Conservation (phyloP, 495 filamentous ascomycete genomes). For the Aspergillus cristatus region DNA sequence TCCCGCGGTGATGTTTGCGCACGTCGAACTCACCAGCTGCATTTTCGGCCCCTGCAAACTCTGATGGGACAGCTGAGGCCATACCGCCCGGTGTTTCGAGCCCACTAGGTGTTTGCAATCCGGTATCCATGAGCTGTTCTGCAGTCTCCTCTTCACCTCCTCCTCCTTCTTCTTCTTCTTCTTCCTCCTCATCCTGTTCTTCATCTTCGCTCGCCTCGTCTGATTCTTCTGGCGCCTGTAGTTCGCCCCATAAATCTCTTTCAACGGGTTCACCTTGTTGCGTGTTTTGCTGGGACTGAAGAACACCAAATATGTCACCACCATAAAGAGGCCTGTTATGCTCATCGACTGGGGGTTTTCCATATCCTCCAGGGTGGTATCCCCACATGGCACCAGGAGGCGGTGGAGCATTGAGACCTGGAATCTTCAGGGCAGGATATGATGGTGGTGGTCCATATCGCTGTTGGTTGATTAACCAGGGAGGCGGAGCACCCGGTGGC, state of each 20-base stretch:
- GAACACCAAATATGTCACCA: slow-evolving; percentile 85
- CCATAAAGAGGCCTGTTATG: slow-evolving; percentile 84
- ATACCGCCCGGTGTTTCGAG: slow-evolving; percentile 76
- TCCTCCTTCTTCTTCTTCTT: slow-evolving; percentile 65
- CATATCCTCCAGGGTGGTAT: slow-evolving; percentile 90
- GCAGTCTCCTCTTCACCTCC: no score
- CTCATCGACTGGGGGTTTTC: slow-evolving; percentile 90
- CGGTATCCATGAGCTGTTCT: slow-evolving; percentile 54
- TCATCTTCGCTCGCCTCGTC: slow-evolving; percentile 68
- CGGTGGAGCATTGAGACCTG: slow-evolving; percentile 89
- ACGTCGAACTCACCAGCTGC: slow-evolving; percentile 85
- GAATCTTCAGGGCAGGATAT: slow-evolving; percentile 86
- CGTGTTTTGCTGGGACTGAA: slow-evolving; percentile 52
- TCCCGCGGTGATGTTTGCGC: slow-evolving; percentile 77
- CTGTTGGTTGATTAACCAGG: slow-evolving; percentile 96
- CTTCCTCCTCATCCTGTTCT: slow-evolving; percentile 55
- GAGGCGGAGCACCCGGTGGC: slow-evolving; percentile 85
- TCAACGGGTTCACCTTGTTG: slow-evolving; percentile 75
- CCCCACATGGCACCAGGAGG: slow-evolving; percentile 94
- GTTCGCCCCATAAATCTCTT: slow-evolving; percentile 83
- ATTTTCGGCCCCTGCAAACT: slow-evolving; percentile 61
- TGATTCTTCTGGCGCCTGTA: slow-evolving; percentile 75
- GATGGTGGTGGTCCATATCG: slow-evolving; percentile 86
- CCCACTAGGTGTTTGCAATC: slow-evolving; percentile 64
- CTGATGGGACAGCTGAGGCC: slow-evolving; percentile 67